Conservation (phyloP, 306 rosid genomes). For the Dalbergia oliveri region DNA sequence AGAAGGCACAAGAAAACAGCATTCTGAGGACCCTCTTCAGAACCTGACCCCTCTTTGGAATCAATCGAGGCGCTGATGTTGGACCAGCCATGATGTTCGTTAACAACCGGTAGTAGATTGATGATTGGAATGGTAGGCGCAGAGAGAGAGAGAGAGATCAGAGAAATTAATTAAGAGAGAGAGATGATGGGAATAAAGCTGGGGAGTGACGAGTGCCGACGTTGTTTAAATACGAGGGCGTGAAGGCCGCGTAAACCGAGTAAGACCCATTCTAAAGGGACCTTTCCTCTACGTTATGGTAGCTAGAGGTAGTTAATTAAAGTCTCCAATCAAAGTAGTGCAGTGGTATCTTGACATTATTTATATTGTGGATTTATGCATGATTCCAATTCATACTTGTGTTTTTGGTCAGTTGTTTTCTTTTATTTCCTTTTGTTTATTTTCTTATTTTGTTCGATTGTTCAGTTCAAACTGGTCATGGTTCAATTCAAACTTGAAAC, state of each 20-base stretch:
- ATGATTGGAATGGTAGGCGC: neutral
- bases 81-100: conserved; percentile 9
- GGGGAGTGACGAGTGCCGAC: conserved; percentile 44
- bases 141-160: neutral
- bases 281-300: no score
- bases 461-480: no score
- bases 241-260: conserved; percentile 19
- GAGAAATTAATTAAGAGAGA: neutral
- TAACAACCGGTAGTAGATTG: no score
- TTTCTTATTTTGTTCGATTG: no score
- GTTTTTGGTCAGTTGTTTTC: no score
- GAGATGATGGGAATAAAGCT: neutral
- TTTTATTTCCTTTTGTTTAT: no score
- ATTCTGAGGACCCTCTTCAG: conserved; percentile 43
- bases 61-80: conserved; percentile 27
- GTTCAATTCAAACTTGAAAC: no score
- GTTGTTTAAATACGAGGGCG: neutral
- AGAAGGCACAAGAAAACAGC: neutral
- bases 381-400: no score
- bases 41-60: conserved; percentile 44
- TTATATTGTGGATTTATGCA: no score
- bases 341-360: no score
- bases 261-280: conserved; percentile 15
- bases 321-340: no score
- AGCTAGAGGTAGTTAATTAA: no score